These are phyloP conservation scores for Capsella bursapastoris DNA, from an alignment of 345 rosid genomes.

Conservation along the genomic window DNA sequence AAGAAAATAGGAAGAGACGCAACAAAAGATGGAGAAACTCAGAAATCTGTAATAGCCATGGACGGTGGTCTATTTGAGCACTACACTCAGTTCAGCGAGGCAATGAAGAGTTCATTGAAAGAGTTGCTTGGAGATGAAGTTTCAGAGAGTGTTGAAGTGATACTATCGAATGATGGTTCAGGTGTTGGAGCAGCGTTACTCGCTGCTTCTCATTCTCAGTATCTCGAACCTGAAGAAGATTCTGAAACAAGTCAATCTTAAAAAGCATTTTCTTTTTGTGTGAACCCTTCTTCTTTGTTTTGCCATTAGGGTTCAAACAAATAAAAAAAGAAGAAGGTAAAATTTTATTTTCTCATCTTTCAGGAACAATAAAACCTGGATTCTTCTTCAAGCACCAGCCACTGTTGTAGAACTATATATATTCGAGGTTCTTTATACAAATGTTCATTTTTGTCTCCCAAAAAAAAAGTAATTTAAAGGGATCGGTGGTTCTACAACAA, in stretches of 20 bases:
- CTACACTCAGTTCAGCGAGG: constrained; percentile 60
- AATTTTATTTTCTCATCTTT: constrained; percentile 13
- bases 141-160: constrained; percentile 51
- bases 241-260: constrained; percentile 35
- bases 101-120: constrained; percentile 61
- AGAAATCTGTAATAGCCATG: constrained; percentile 70
- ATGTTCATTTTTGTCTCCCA: constrained; percentile 1
- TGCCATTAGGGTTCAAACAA: constrained; percentile 37
- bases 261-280: not conserved
- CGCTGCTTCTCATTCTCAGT: constrained; percentile 76
- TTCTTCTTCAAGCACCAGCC: constrained; percentile 32
- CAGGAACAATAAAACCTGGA: constrained; percentile 36
- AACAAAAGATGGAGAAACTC: constrained; percentile 56
- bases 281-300: constrained; percentile 32
- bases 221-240: constrained; percentile 45
- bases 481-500: not conserved
- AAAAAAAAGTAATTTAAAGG: not conserved
- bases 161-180: constrained; percentile 73
- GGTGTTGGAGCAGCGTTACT: constrained; percentile 83
- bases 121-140: constrained; percentile 73
- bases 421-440: constrained; percentile 23
- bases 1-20: constrained; percentile 79
- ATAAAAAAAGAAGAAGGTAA: constrained; percentile 32
- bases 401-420: constrained; percentile 45
- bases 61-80: constrained; percentile 87